Evolutionary conservation across 441 rosid species (phyloP), one percentile per base, ranked within the genome.

Genomic region (Lepidium campestre): DNA sequence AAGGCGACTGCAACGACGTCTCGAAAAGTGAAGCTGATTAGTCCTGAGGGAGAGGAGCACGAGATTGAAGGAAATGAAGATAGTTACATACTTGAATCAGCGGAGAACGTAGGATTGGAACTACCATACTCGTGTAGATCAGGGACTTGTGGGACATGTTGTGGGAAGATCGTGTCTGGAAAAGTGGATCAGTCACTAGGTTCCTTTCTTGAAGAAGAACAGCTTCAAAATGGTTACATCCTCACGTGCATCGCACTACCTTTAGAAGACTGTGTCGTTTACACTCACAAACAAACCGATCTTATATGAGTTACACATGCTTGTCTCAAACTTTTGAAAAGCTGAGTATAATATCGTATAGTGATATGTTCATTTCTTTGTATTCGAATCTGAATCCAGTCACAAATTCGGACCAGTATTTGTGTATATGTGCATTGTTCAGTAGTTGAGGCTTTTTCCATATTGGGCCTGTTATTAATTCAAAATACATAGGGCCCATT

Each of bases 231-330:
- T 1, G 40, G 57, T 53, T 53, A 32, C 40, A 53, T 53, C 6
- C 58, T 53, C 59, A 55, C 42, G 59, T 35, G 41, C 41, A 55
- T 55, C 42, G 59, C 59, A 55, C 17, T 34, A 11, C 59, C 59
- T 2, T 6, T 55, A 34, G 59, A 55, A 18, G 59, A 55, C 0
- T 55, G 11, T 34, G 29, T 55, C 15, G 59, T 55, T 55, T 35
- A 18, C 59, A 54, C 59, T 1, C 42, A 55, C 59, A 55, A 55
- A 55, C 59, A 34, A 55, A 18, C 6, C 29, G 59, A 55, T 55
- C 29, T 55, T 55, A 12, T 55, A 53, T 32, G 58, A 32, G 40
- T 53, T 10, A 53, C 23, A 31, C 40, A 52, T 52, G 39, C 9
- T n/a, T 31, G 22, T 8, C 57, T 5, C 20, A 2, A 17, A 29